phyloP scores from a whole-genome alignment of 768 basidiomycete species.

The Mycena pura region DNA sequence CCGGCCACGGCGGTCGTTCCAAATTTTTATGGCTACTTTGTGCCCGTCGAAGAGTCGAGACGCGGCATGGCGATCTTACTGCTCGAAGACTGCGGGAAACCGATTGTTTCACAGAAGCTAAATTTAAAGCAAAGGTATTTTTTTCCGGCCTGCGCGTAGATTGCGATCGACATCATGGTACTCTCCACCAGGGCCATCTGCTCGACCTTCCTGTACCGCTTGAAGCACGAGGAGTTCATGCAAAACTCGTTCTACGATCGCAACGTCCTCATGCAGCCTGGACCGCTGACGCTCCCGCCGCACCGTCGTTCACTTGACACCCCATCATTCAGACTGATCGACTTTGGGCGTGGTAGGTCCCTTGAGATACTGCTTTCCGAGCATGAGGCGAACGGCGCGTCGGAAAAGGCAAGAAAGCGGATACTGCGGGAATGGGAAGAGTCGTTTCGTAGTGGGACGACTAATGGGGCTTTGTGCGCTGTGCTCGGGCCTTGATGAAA shows the following conservation, averaged over 20 bases:
- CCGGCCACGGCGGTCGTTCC: conserved; percentile 20
- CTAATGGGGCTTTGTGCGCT: too few relatives aligned
- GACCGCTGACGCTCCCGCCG: conserved; percentile 20
- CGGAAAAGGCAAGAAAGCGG: background rate
- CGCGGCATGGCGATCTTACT: conserved; percentile 20
- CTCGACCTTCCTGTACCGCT: conserved; percentile 15
- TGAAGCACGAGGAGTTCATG: conserved; percentile 2
- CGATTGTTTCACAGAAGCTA: background rate
- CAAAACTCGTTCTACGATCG: conserved; percentile 15
- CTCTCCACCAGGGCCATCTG: background rate
- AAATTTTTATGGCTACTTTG: conserved; percentile 25
- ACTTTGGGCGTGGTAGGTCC: conserved; percentile 10
- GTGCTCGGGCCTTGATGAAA: too few relatives aligned
- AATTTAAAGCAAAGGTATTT: background rate
- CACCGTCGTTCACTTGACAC: conserved; percentile 16
- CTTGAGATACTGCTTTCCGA: background rate
- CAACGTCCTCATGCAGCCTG: conserved; percentile 25
- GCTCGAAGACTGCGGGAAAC: conserved; percentile 25
- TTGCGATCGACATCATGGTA: background rate
- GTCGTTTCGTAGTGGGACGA: background rate
- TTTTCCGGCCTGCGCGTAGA: too few relatives aligned
- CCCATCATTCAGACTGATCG: conserved; percentile 25
- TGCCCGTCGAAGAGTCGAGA: background rate
- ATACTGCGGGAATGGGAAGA: background rate
- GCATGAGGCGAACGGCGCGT: background rate